Evolutionary conservation across 2,329 filamentous ascomycete genomes (phyloP).

Genomic region (Ophiocordyceps camponoti-floridani): DNA sequence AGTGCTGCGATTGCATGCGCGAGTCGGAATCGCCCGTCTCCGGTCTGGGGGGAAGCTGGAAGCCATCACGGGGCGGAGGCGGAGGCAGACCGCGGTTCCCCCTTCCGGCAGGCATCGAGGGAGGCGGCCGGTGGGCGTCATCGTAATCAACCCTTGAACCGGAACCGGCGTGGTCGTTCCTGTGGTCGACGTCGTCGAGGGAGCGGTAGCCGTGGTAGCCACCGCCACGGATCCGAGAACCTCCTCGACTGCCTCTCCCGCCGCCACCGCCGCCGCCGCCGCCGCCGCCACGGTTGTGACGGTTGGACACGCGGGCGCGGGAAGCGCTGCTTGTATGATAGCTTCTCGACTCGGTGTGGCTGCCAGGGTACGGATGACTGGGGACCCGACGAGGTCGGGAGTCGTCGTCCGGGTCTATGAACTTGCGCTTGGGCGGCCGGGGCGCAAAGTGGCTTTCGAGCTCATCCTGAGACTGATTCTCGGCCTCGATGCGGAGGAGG

Average conservation of each 20-base stretch:
- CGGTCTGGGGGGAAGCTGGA: not conserved
- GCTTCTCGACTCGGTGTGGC: slow-evolving; percentile 22
- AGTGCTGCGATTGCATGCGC: not conserved
- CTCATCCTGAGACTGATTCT: slow-evolving; percentile 41
- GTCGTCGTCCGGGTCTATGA: slow-evolving; percentile 31
- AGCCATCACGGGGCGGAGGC: not conserved
- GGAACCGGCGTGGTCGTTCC: slow-evolving; percentile 24
- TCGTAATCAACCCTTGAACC: slow-evolving; percentile 28
- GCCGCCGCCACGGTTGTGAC: slow-evolving; percentile 16
- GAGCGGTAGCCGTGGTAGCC: slow-evolving; percentile 43
- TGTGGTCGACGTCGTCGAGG: slow-evolving; percentile 44
- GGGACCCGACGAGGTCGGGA: slow-evolving; percentile 11
- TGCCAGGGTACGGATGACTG: slow-evolving; percentile 15
- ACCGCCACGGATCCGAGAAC: slow-evolving; percentile 25
- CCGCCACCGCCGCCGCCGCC: slow-evolving; percentile 21
- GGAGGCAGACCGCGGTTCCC: not conserved
- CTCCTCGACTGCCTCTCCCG: too few relatives aligned
- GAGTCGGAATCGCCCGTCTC: not conserved
- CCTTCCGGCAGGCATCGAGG: not conserved
- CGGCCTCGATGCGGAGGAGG: slow-evolving; percentile 61
- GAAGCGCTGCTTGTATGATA: slow-evolving; percentile 23
- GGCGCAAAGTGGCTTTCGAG: slow-evolving; percentile 45
- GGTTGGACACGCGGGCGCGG: slow-evolving; percentile 10
- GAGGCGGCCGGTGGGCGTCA: slow-evolving; percentile 17
- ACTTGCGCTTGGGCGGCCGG: slow-evolving; percentile 40